phyloP scores from a whole-genome alignment of 164 flowering plant species.

The Aristolochia californica region DNA sequence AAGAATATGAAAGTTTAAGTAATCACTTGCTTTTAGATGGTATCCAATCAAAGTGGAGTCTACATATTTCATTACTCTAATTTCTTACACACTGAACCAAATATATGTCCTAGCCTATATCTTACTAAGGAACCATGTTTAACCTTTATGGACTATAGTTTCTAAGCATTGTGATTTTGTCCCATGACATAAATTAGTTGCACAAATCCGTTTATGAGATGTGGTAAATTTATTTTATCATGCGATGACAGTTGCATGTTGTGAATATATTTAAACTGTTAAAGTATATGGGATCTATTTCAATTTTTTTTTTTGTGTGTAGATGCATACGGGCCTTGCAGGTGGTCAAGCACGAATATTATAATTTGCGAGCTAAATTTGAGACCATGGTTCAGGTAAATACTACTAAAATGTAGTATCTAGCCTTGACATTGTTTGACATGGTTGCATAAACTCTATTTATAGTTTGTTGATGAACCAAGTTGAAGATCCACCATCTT shows the following conservation, averaged over 20 bases:
- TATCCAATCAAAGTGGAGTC: not conserved
- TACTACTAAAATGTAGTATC: not conserved
- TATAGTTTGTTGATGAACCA: not conserved
- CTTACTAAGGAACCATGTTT: not conserved
- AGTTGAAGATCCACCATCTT: not conserved
- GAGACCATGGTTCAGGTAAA: slow-evolving; percentile 10
- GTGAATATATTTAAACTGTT: not conserved
- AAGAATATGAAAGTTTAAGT: not conserved
- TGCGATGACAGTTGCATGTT: not conserved
- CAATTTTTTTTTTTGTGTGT: not conserved
- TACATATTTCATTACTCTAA: not conserved
- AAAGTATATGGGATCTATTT: not conserved
- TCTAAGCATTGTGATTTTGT: not conserved
- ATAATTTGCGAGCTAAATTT: slow-evolving; percentile 12
- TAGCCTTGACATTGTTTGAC: not conserved
- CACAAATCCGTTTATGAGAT: not conserved
- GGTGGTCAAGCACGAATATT: slow-evolving; percentile 16
- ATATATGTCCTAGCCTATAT: not conserved
- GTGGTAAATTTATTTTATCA: not conserved
- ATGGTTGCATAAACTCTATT: not conserved
- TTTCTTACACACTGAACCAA: not conserved
- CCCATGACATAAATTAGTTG: not conserved
- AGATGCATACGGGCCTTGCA: slow-evolving; percentile 16
- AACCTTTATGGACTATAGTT: not conserved
- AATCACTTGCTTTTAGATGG: not conserved